phyloP scores from a whole-genome alignment of 139 green algal genomes.

The Pleodorina starrii region DNA sequence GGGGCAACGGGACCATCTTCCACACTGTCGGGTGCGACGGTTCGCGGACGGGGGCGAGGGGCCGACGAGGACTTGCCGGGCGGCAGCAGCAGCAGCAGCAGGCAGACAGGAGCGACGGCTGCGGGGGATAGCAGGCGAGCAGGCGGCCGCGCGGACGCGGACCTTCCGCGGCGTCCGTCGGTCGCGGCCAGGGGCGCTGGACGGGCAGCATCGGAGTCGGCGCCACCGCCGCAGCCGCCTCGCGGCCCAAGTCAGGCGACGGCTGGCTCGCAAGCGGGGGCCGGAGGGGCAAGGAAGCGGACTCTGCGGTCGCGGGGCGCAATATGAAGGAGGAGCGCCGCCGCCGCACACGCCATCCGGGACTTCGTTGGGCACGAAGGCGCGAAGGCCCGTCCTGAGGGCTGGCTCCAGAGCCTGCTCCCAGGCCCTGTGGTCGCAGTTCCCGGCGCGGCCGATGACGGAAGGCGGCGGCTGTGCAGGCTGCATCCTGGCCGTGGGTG shows the following conservation, averaged over 20 bases:
- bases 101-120: not conserved
- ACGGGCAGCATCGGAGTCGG: not conserved
- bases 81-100: not conserved
- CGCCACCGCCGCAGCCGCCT: not conserved
- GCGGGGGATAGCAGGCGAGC: too few species aligned
- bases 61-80: not conserved
- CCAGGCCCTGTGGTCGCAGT: too few species aligned
- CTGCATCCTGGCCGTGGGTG: too few species aligned
- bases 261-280: too few species aligned
- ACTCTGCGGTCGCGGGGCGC: not conserved
- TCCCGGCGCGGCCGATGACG: too few species aligned
- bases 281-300: not conserved
- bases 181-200: not conserved
- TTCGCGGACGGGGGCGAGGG: not conserved
- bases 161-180: not conserved
- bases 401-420: too few species aligned
- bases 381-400: too few species aligned
- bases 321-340: not conserved
- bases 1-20: not conserved
- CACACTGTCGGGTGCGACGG: not conserved
- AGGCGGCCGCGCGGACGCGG: not conserved
- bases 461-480: too few species aligned
- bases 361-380: too few species aligned
- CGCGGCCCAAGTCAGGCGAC: not conserved
- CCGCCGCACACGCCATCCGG: too few species aligned